Conservation (phyloP, 345 rosid species). For the Hibiscus syriacus region DNA sequence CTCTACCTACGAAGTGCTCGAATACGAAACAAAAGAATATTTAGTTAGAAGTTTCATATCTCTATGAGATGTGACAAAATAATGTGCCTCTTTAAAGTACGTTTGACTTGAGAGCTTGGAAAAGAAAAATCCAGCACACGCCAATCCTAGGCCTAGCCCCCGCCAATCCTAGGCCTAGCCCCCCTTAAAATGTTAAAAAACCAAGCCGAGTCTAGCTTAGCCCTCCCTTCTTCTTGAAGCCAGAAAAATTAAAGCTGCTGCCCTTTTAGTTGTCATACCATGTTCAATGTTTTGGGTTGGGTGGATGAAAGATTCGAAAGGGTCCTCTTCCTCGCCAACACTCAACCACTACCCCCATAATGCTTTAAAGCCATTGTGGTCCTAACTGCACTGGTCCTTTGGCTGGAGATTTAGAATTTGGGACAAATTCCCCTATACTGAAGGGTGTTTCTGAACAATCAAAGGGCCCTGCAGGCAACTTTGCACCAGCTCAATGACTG, state of each 20-base stretch:
- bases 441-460: conserved; percentile 4
- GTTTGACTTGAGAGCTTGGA: conserved; percentile 25
- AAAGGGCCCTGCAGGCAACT: background rate
- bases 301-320: background rate
- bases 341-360: background rate
- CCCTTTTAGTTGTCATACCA: conserved; percentile 12
- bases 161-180: background rate
- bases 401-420: background rate
- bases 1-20: too few relatives aligned
- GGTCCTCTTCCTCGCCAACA: background rate
- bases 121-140: background rate
- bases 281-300: background rate
- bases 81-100: conserved; percentile 11
- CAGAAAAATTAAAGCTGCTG: conserved; percentile 16
- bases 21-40: too few relatives aligned
- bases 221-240: conserved; percentile 1
- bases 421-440: conserved; percentile 12
- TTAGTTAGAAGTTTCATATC: background rate
- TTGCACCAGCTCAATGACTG: conserved; percentile 1
- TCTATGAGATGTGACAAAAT: conserved; percentile 5
- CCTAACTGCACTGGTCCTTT: conserved; percentile 21
- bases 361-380: conserved; percentile 8
- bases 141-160: background rate
- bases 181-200: background rate
- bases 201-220: background rate